Evolutionary conservation across 345 rosid genomes (phyloP).

Genomic region (Salix arbutifolia): DNA sequence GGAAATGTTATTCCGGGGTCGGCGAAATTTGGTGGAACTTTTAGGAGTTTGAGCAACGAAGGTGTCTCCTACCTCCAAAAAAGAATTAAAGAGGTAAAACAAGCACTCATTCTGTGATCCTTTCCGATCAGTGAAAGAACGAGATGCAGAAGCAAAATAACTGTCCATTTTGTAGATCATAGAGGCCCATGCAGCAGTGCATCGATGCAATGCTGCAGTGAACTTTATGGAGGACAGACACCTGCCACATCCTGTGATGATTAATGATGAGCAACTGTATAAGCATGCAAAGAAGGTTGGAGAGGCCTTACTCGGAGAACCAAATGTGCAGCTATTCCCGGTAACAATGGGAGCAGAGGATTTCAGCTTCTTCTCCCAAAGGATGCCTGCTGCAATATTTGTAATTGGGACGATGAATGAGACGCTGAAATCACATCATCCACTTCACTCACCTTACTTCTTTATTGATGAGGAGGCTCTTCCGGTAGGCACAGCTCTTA

Average conservation of each 20-base stretch:
- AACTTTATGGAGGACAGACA: constrained; percentile 46
- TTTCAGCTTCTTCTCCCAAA: constrained; percentile 64
- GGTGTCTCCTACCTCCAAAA: constrained; percentile 50
- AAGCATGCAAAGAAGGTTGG: constrained; percentile 53
- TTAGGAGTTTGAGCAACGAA: constrained; percentile 49
- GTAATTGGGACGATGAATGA: constrained; percentile 52
- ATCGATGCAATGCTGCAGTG: constrained; percentile 48
- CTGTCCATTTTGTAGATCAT: constrained; percentile 33
- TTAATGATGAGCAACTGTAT: constrained; percentile 48
- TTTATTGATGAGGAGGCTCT: constrained; percentile 58
- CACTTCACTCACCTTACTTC: constrained; percentile 60
- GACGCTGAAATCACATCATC: constrained; percentile 41
- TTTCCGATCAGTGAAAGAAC: background rate
- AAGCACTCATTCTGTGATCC: background rate
- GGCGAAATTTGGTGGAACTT: constrained; percentile 58
- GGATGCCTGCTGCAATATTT: constrained; percentile 49
- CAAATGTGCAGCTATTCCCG: constrained; percentile 46
- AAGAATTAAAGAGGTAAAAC: constrained; percentile 47
- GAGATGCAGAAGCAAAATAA: background rate
- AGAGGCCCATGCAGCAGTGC: constrained; percentile 57
- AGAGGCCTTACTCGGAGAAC: constrained; percentile 47
- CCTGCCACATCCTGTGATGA: constrained; percentile 52
- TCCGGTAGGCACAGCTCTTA: constrained; percentile 63
- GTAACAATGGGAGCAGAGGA: constrained; percentile 67
- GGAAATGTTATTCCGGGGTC: constrained; percentile 53